Base-by-base conservation (phyloP, 2,329 filamentous ascomycete genomes). In the Neonectria neomacrospora region DNA sequence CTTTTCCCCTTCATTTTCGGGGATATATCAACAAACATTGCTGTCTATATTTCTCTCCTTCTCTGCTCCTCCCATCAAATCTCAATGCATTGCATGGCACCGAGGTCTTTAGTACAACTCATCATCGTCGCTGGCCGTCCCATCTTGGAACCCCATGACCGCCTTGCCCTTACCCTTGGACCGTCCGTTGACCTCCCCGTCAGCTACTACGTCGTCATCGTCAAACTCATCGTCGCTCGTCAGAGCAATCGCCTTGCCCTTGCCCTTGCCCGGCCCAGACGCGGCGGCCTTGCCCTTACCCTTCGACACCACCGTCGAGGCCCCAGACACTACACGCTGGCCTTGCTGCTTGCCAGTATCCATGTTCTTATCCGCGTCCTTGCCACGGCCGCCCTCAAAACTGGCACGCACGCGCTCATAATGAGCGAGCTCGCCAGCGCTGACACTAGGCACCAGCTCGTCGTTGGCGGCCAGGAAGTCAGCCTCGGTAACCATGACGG, bases 371-470 rank as follows among this genome's bases (percentile, higher is more conserved):
- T 81, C 78, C 23, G 70, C 65, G 28, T 69, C 67, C 37, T 81
- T 80, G 14, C 73, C 74, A 3, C 70, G 69, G 1, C 64, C 75
- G 10, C 90, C 90, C 75, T 99, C 96, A 74, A 99, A 99, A 18
- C 88, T 87, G 18, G 86, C 88, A 41, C 96, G 85, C 6, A 99
- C 95, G 1, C 86, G 82, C 75, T 97, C 92, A 72, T 98, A 99
- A 76, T 99, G 96, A 51, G 91, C 87, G 42, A 99, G 81, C 80
- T 99, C 96, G 66, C 97, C 95, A 11, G 91, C 90, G 74, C 93
- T 97, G 54, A 99, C 96, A 80, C 91, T 94, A 16, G 94, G 94
- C n/a, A 98, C 90, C 42, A 99, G 85, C 80, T 98, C 96, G 45
- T 82, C 82, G 73, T 95, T 89, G 1, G 96, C 96, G 26, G 87